phyloP scores from a whole-genome alignment of 2,329 filamentous ascomycete genomes.

The Aspergillus amoenus region DNA sequence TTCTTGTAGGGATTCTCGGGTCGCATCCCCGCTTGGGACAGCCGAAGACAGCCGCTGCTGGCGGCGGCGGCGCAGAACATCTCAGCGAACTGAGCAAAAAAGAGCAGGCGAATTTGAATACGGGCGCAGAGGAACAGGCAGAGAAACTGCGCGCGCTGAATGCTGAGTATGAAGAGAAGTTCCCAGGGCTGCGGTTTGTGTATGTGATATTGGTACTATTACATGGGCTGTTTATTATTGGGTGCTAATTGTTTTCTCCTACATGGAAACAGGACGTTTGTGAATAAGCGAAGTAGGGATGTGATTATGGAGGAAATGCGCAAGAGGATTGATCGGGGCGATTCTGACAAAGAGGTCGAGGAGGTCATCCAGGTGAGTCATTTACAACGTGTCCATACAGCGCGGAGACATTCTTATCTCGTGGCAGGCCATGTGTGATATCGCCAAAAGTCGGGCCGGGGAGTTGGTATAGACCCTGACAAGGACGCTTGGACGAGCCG shows the following conservation, averaged over 20 bases:
- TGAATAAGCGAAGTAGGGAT: conserved; percentile 73
- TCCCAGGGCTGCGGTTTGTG: conserved; percentile 78
- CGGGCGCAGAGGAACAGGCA: conserved; percentile 46
- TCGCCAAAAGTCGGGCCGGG: conserved; percentile 73
- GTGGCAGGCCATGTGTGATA: conserved; percentile 83
- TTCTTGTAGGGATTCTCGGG: conserved; percentile 70
- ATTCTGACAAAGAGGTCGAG: conserved; percentile 65
- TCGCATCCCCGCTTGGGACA: conserved; percentile 83
- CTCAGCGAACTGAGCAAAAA: conserved; percentile 71
- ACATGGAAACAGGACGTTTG: conserved; percentile 64
- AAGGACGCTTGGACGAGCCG: no score
- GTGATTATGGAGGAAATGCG: conserved; percentile 83
- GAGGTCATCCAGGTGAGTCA: conserved; percentile 70
- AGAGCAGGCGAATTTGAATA: conserved; percentile 76
- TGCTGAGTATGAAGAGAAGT: conserved; percentile 72
- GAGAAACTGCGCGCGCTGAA: conserved; percentile 66
- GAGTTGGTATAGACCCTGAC: conserved; percentile 51
- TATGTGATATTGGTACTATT: conserved; percentile 7
- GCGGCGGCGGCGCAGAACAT: conserved; percentile 47
- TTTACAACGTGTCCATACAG: not conserved
- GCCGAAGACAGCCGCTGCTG: conserved; percentile 36
- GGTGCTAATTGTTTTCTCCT: not conserved
- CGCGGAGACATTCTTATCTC: not conserved
- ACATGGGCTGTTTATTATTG: not conserved
- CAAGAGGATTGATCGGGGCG: conserved; percentile 65